Conservation (phyloP, 495 filamentous ascomycete genomes). For the Aspergillus bertholletiae region DNA sequence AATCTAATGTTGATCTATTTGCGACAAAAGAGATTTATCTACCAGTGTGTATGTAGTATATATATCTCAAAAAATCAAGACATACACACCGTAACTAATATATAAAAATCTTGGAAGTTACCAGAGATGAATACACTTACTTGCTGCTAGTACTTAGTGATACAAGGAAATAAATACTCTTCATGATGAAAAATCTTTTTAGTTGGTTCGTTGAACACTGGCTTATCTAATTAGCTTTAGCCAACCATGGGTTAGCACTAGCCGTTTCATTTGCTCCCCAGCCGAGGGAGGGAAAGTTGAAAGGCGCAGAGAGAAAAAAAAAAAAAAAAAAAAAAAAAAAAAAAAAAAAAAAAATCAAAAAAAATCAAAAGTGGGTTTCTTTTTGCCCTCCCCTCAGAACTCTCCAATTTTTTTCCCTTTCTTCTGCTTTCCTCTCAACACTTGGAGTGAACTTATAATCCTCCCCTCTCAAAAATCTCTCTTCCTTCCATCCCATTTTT, state of each 20-base stretch:
- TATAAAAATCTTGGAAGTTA: too few relatives aligned
- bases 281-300: constrained; percentile 7
- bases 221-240: constrained; percentile 14
- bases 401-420: constrained; percentile 16
- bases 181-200: not conserved
- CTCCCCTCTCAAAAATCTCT: not conserved
- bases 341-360: constrained; percentile 12
- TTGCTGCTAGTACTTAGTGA: too few relatives aligned
- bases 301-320: constrained; percentile 7
- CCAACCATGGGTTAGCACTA: constrained; percentile 8
- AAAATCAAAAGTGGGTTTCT: constrained; percentile 20
- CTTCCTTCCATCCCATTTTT: not conserved
- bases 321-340: not conserved
- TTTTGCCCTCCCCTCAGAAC: constrained; percentile 13
- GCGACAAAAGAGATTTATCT: too few relatives aligned
- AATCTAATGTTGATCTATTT: too few relatives aligned
- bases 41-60: too few relatives aligned
- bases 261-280: constrained; percentile 7
- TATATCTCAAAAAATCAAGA: too few relatives aligned
- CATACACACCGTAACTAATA: too few relatives aligned
- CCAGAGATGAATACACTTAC: too few relatives aligned
- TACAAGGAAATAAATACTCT: too few relatives aligned
- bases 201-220: not conserved
- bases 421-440: constrained; percentile 22
- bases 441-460: constrained; percentile 22